A percentile compares a stretch with the other conserved stretches of the same genome.
Evolutionary conservation across 768 basidiomycete genomes (phyloP).

Genomic region (Podaxis sp.): DNA sequence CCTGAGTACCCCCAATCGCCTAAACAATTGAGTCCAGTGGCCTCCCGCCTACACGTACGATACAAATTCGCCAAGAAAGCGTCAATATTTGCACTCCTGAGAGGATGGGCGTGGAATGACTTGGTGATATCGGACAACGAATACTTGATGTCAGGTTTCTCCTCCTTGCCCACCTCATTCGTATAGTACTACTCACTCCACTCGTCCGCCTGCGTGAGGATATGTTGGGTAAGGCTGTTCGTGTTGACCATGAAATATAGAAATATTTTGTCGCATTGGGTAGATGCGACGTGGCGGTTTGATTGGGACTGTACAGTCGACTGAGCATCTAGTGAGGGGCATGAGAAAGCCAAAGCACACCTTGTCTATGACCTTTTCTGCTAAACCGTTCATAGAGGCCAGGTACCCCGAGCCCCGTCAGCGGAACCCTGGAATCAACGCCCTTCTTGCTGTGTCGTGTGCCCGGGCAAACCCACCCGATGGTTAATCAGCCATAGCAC

Average conservation of each 20-base stretch:
- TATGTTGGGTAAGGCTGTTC: constrained; percentile 55
- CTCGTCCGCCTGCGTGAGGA: constrained; percentile 72
- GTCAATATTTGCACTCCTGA: constrained; percentile 97
- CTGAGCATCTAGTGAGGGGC: constrained; percentile 6
- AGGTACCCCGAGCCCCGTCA: constrained; percentile 84
- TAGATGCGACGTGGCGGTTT: constrained; percentile 72
- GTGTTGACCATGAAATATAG: constrained; percentile 43
- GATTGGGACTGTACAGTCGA: constrained; percentile 68
- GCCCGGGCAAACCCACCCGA: constrained; percentile 79
- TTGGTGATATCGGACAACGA: constrained; percentile 98
- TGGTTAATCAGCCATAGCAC: constrained; percentile 54
- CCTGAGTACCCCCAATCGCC: constrained; percentile 99
- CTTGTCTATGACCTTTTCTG: constrained; percentile 66
- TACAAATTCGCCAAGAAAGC: constrained; percentile 90
- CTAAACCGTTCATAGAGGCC: constrained; percentile 79
- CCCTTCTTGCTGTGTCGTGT: constrained; percentile 92
- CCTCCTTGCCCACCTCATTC: constrained; percentile 73
- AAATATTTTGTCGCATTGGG: constrained; percentile 40
- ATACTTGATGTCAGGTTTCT: constrained; percentile 86
- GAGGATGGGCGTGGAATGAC: constrained; percentile 95
- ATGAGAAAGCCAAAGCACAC: constrained; percentile 41
- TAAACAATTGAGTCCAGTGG: constrained; percentile 86
- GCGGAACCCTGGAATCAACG: constrained; percentile 84
- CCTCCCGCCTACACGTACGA: constrained; percentile 89
- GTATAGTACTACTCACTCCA: constrained; percentile 67